A percentile compares a stretch with the other conserved stretches of the same genome.
These are phyloP conservation scores for Pachysandra terminalis DNA, from an alignment of 164 flowering plant genomes.

Conservation along the genomic window DNA sequence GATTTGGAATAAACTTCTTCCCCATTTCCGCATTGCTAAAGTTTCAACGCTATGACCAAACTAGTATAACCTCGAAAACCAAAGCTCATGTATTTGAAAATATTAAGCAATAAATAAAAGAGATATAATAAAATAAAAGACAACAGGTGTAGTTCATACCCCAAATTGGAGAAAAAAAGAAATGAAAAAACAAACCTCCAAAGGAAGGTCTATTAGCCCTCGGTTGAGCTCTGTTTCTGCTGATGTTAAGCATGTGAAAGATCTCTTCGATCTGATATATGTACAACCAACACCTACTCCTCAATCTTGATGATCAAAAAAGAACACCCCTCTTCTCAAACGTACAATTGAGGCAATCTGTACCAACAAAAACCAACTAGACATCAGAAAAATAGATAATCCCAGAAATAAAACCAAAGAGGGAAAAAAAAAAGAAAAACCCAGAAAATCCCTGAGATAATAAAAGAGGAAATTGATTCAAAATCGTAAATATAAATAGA, in stretches of 20 bases:
- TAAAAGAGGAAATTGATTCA: background rate
- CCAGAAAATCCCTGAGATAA: too few species aligned
- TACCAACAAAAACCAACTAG: background rate
- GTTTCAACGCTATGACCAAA: too few species aligned
- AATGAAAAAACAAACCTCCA: constrained; percentile 16
- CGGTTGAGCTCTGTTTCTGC: constrained; percentile 26
- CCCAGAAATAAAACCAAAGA: background rate
- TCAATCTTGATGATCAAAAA: background rate
- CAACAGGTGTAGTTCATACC: background rate
- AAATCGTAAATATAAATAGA: background rate
- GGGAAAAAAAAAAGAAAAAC: background rate
- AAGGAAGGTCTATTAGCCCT: constrained; percentile 29
- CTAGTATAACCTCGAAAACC: too few species aligned
- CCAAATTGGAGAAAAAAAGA: background rate
- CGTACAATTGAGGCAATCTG: background rate
- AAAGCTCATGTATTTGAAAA: too few species aligned
- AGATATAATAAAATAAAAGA: background rate
- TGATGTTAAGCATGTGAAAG: constrained; percentile 25
- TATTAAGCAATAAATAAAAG: too few species aligned
- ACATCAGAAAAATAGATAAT: background rate
- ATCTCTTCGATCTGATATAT: background rate
- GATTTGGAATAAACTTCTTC: too few species aligned
- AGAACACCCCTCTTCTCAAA: background rate
- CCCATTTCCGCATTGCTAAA: too few species aligned
- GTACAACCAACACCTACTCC: background rate